These are phyloP conservation scores for Phytomonas sp. DNA, from an alignment of 208 protist genomes.

Conservation along the genomic window DNA sequence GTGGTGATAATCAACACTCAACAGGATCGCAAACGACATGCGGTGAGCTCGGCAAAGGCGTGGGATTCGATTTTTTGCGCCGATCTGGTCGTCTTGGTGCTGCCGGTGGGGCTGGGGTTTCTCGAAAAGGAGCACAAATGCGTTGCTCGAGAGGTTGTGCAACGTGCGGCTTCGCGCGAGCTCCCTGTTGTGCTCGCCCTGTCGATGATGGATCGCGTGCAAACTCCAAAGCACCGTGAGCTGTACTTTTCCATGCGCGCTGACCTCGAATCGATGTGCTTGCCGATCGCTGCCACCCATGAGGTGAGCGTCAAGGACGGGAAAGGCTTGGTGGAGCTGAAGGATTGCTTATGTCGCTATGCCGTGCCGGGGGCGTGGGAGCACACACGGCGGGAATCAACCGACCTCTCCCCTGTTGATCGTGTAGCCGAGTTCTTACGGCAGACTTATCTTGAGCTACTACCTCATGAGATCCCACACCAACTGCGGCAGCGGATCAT, in stretches of 20 bases:
- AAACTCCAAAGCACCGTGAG: constrained; percentile 78
- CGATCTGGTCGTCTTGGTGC: constrained; percentile 69
- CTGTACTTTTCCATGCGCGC: constrained; percentile 85
- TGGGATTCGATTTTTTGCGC: constrained; percentile 79
- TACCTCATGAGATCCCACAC: constrained; percentile 85
- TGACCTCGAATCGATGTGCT: constrained; percentile 64
- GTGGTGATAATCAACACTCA: constrained; percentile 30
- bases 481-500: constrained; percentile 74
- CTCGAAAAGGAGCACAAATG: constrained; percentile 76
- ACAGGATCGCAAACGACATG: constrained; percentile 42
- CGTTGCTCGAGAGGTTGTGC: constrained; percentile 59
- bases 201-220: constrained; percentile 88
- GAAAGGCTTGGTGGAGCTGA: constrained; percentile 79
- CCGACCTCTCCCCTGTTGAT: constrained; percentile 56
- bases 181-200: constrained; percentile 76
- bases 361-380: constrained; percentile 62
- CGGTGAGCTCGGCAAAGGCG: constrained; percentile 40
- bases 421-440: constrained; percentile 74
- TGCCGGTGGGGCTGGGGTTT: constrained; percentile 78
- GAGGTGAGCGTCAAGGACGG: constrained; percentile 84
- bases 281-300: constrained; percentile 51
- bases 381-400: constrained; percentile 57
- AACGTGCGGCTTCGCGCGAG: constrained; percentile 56
- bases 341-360: constrained; percentile 78
- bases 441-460: constrained; percentile 75